These are phyloP conservation scores for Pseudogymnoascus sp. DNA, from an alignment of 2,329 filamentous ascomycete species.

Conservation along the genomic window DNA sequence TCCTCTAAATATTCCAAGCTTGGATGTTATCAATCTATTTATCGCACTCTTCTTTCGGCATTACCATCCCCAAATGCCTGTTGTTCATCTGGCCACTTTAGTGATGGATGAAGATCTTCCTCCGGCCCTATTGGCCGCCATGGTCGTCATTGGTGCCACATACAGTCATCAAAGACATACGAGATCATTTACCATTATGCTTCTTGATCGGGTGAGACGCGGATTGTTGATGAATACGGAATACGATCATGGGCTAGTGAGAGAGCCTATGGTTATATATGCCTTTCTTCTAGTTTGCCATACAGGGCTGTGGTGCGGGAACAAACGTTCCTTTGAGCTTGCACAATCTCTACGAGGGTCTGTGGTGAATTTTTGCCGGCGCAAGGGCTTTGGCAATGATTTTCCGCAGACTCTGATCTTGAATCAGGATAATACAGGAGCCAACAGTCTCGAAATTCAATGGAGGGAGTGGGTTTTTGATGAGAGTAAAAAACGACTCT, in stretches of 20 bases:
- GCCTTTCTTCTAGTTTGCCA: constrained; percentile 20
- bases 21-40: constrained; percentile 19
- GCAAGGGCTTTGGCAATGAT: not conserved
- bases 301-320: constrained; percentile 21
- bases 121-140: constrained; percentile 18
- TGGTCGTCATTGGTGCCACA: constrained; percentile 20
- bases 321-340: constrained; percentile 20
- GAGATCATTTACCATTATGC: constrained; percentile 19
- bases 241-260: constrained; percentile 18
- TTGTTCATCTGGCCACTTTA: constrained; percentile 21
- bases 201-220: constrained; percentile 20
- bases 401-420: not conserved
- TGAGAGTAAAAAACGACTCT: constrained; percentile 18
- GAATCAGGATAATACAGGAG: not conserved
- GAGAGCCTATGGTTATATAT: constrained; percentile 20
- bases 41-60: constrained; percentile 21
- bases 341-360: constrained; percentile 19
- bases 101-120: constrained; percentile 19
- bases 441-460: not conserved
- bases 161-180: constrained; percentile 20
- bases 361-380: constrained; percentile 12
- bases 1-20: constrained; percentile 14
- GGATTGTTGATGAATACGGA: constrained; percentile 18
- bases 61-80: constrained; percentile 22
- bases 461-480: not conserved